Conservation (phyloP, 306 rosid species). For the Vigna trinervia region DNA sequence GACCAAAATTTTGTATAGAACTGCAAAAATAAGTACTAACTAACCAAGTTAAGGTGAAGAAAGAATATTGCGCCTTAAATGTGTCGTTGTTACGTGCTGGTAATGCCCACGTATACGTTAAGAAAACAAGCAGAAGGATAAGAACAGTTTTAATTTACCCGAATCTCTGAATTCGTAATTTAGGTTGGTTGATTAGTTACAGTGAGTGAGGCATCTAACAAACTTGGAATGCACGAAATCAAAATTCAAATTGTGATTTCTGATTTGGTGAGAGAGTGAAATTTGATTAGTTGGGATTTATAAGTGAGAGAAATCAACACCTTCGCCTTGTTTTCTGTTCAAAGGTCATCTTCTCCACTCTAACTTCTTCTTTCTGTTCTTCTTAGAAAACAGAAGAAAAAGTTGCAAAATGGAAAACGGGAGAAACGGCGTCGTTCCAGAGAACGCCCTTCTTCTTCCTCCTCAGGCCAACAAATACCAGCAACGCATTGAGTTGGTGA, state of each 20-base stretch:
- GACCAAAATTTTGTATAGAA: slow-evolving; percentile 28
- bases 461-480: background rate
- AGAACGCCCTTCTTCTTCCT: slow-evolving; percentile 12
- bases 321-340: slow-evolving; percentile 2
- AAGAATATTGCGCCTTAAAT: background rate
- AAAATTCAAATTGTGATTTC: background rate
- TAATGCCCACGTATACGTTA: background rate
- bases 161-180: slow-evolving; percentile 15
- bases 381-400: too few relatives aligned
- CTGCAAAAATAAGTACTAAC: background rate
- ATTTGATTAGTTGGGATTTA: background rate
- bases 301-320: background rate
- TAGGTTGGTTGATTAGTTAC: slow-evolving; percentile 21
- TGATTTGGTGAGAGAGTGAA: background rate
- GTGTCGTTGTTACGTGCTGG: background rate
- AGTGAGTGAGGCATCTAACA: slow-evolving; percentile 36
- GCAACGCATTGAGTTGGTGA: background rate
- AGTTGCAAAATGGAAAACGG: background rate
- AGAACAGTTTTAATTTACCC: background rate
- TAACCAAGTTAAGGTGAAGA: background rate
- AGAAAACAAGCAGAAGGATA: background rate
- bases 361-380: background rate
- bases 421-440: slow-evolving; percentile 11
- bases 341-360: slow-evolving; percentile 4
- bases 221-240: slow-evolving; percentile 30